Base-by-base conservation (phyloP, 2,329 filamentous ascomycete species). In the Aspergillus sp. region DNA sequence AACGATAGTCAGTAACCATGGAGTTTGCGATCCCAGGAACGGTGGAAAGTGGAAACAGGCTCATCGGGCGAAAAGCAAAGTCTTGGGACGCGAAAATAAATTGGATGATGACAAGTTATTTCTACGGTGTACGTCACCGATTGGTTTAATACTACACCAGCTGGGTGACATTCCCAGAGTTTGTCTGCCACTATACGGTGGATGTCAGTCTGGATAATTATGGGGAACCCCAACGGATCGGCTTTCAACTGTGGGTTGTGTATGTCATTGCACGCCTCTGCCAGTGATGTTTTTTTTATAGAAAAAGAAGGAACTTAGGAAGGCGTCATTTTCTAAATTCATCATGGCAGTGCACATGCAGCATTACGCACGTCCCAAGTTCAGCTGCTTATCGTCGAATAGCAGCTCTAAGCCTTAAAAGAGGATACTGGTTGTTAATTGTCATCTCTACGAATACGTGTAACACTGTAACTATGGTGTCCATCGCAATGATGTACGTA, bases 301-400 rank as follows among this genome's bases (percentile, higher is more conserved):
- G 27, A 9, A 31, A 31, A 31, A 31, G 9, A 31, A 11, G 9
- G 2, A 31, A 31, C 19, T 19, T 19, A 19, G 27, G 27, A 31
- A 9, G 27, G 4, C 4, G 27, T 31, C 27, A 31, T 31, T 31
- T 27, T 40, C 48, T 41, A 51, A 31, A 51, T 51, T 37, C 9
- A n/a, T 40, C 37, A 41, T 51, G 48, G 48, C 48, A 51, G 48
- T 51, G 48, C 48, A 51, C 9, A 44, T 41, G 35, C 35, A 31
- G 21, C 9, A 48, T 21, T 21, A 39, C 35, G 48, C 48, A 39
- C 19, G 37, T 51, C 35, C 12, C 35, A 37, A n/a, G 35, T n/a
- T n/a, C 14, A 37, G 12, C 35, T 37, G 12, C 35, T n/a, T 14
- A 37, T 14, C 35, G 35, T n/a, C 14, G 35, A 37, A 37, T 37